Conservation (phyloP, 163 green algal genomes). For the Chloroidium sp. region DNA sequence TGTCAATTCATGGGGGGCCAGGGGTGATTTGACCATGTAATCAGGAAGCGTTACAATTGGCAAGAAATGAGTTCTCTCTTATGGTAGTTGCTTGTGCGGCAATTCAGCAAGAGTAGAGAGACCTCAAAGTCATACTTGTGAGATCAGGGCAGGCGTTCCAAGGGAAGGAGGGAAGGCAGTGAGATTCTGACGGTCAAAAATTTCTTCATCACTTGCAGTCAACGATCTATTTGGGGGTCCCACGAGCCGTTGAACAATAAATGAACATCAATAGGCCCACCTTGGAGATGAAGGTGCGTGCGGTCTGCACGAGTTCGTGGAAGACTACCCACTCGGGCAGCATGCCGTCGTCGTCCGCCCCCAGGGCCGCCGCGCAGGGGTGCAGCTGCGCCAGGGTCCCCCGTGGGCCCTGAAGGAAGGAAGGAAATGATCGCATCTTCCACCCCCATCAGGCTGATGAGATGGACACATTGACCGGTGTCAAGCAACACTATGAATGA, state of each 20-base stretch:
- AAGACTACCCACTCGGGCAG: conserved; percentile 89
- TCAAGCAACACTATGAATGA: too few relatives aligned
- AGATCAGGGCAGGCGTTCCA: neutral
- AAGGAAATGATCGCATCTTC: too few relatives aligned
- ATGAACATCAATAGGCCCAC: conserved; percentile 20
- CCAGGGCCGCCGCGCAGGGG: conserved; percentile 49
- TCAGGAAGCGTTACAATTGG: too few relatives aligned
- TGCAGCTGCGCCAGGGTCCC: conserved; percentile 62
- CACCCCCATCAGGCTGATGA: too few relatives aligned
- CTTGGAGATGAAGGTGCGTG: conserved; percentile 61
- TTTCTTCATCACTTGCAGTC: neutral
- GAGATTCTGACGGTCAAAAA: neutral
- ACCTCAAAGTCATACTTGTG: too few relatives aligned
- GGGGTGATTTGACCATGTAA: too few relatives aligned
- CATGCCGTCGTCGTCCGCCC: conserved; percentile 71
- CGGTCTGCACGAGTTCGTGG: conserved; percentile 77
- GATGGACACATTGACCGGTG: too few relatives aligned
- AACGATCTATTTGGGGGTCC: neutral
- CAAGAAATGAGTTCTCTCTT: too few relatives aligned
- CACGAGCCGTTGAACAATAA: neutral
- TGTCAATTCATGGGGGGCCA: too few relatives aligned
- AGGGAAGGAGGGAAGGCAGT: neutral
- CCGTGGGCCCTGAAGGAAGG: too few relatives aligned
- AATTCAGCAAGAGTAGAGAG: too few relatives aligned
- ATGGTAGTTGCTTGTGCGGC: too few relatives aligned